Conservation (phyloP, 176 grass and related monocot species). For the Raddia guianensis region DNA sequence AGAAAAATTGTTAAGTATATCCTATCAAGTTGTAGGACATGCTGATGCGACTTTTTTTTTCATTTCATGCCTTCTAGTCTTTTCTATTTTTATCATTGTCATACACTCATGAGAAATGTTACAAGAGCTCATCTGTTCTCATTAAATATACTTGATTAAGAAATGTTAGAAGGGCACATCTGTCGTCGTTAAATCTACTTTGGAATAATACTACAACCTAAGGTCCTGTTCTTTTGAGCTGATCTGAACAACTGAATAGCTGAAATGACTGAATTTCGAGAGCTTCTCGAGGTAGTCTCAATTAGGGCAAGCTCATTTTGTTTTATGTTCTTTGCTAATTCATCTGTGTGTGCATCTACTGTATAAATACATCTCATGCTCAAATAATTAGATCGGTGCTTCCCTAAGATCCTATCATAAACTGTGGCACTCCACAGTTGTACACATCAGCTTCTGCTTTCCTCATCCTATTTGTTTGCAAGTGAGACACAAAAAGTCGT, state of each 20-base stretch:
- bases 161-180: not conserved
- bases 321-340: not conserved
- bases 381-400: not conserved
- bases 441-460: not conserved
- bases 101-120: not conserved
- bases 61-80: constrained; percentile 7
- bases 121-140: not conserved
- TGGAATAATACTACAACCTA: not conserved
- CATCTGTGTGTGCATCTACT: not conserved
- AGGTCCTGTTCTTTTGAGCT: too few species aligned
- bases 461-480: not conserved
- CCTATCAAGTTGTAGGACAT: not conserved
- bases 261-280: too few species aligned
- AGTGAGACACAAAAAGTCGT: too few species aligned
- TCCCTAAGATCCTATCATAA: not conserved
- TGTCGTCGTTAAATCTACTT: not conserved
- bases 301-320: not conserved
- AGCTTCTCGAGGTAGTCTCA: too few species aligned
- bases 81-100: not conserved
- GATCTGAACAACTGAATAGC: too few species aligned
- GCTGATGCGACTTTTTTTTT: not conserved
- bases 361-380: not conserved
- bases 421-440: not conserved
- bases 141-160: too few species aligned
- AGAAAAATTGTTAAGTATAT: not conserved